Base-by-base conservation (phyloP, 129 eudicot genomes). In the Arctium lappa region DNA sequence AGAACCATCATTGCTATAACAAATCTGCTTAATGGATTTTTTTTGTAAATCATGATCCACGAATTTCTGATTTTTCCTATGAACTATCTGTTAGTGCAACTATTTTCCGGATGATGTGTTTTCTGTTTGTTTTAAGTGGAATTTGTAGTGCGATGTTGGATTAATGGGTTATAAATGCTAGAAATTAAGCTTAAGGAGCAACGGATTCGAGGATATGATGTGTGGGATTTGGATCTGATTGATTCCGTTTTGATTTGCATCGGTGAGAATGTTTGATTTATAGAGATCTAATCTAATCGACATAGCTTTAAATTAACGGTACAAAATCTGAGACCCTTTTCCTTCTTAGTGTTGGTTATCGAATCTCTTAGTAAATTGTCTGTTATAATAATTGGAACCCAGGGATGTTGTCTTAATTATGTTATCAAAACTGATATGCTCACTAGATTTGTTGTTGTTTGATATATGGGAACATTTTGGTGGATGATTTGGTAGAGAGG, bases 181-280 rank as follows among this genome's bases (percentile, higher is more conserved):
- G 31, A 50, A 70, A 71, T 71, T 36, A 34, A 80, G 77, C 6
- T 46, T 70, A 29, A 53, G 72, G 72, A 33, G 10, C 50, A 48
- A 10, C 10, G 38, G 77, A 69, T 46, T 46, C 13, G 39, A 66
- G 50, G 27, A 18, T 10, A 27, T 50, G 76, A 82, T 22, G 8
- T 68, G 72, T 76, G 77, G 56, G 81, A 76, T 72, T 56, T 72
- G 48, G 86, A 83, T 83, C 86, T 83, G 70, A 22, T 75, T 22
- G 15, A 12, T 81, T 71, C 44, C 11, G 2, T 27, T 48, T 71
- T 33, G 15, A 56, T 74, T 80, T 5, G 44, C 37, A 75, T 66
- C 31, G 62, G 81, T 73, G 79, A 15, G 44, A 62, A 72, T 71
- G 34, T 80, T 48, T 32, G 29, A 39, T 38, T 81, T 81, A 8